Percentiles rank a stretch among this genome's conserved stretches.
Evolutionary conservation across 1,139 yeast species (phyloP).

Genomic region (Diutina catenulata): DNA sequence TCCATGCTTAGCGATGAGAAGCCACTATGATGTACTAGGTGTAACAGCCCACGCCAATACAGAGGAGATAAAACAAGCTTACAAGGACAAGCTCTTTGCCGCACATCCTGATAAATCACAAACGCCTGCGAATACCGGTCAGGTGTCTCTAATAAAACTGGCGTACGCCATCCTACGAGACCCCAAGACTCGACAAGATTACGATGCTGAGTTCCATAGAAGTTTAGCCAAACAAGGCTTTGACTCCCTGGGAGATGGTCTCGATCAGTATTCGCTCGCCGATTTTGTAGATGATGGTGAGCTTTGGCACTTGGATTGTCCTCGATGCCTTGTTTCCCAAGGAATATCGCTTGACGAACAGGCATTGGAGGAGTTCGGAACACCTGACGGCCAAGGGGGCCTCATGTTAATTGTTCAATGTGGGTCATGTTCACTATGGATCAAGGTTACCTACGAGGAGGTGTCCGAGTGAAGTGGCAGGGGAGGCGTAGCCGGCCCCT

Average conservation of each 20-base stretch:
- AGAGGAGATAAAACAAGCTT: slow-evolving; percentile 46
- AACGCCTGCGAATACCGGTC: slow-evolving; percentile 7
- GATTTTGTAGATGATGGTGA: slow-evolving; percentile 35
- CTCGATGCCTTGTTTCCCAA: slow-evolving; percentile 49
- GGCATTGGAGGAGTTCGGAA: slow-evolving; percentile 41
- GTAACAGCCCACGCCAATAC: slow-evolving; percentile 24
- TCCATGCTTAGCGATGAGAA: not conserved
- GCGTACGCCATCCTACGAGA: slow-evolving; percentile 51
- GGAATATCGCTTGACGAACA: slow-evolving; percentile 51
- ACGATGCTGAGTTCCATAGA: slow-evolving; percentile 34
- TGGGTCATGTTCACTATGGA: slow-evolving; percentile 72
- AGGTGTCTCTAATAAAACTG: slow-evolving; percentile 25
- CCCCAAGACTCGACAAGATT: slow-evolving; percentile 23
- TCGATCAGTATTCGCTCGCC: slow-evolving; percentile 53
- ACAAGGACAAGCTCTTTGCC: slow-evolving; percentile 41
- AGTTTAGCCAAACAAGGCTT: slow-evolving; percentile 35
- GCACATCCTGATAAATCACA: slow-evolving; percentile 66
- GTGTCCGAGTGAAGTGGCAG: not conserved
- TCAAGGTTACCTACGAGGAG: slow-evolving; percentile 51
- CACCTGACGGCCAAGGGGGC: slow-evolving; percentile 41
- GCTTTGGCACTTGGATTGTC: slow-evolving; percentile 47
- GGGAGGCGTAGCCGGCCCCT: not conserved
- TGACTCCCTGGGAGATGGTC: slow-evolving; percentile 47
- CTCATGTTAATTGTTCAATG: slow-evolving; percentile 70
- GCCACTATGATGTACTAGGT: slow-evolving; percentile 43